Base-by-base conservation (phyloP, 495 filamentous ascomycete genomes). In the Beverwykella pulmonaria region DNA sequence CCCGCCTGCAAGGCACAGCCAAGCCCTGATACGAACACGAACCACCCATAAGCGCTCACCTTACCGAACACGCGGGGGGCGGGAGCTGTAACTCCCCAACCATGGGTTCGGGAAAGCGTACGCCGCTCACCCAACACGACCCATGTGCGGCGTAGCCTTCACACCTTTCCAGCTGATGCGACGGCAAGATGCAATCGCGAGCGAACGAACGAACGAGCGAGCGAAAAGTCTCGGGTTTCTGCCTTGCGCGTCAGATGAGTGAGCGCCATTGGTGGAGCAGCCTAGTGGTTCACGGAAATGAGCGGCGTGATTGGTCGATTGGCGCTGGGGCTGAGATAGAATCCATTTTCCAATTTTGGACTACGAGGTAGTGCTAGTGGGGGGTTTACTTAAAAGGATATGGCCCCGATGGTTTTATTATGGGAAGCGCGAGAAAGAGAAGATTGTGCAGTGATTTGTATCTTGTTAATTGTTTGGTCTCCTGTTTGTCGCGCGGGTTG, bases 281-380 rank as follows among this genome's bases (percentile, higher is more conserved):
- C 26, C 25, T 53, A 4, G 26, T 19, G 50, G 32, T 12, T 34
- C 32, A 12, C 9, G 9, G 17, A 14, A 4, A 9, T 44, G 39
- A 9, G 9, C 3, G 6, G 39, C 17, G 39, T 44, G 39, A 44
- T 44, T 44, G 14, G 27, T 22, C 7, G 14, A 20, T 14, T 9
- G 27, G 52, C n/a, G 52, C 27, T 23, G 32, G 61, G 63, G 63
- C 63, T 66, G 56, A 66, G 63, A 53, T 8, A 30, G 23, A 41
- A 60, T 54, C 63, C 63, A 66, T 66, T 59, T 36, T 6, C 63
- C 63, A 59, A 46, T 34, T 41, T 19, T 66, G 63, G 63, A 41
- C 7, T 46, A 12, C 50, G 49, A 53, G 32, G n/a, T 8, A 44
- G 26, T 12, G 60, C 49, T 46, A 20, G 52, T 30, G 39, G 22